Evolutionary conservation across 2,329 filamentous ascomycete genomes (phyloP).

Genomic region (Metarhizium sp.): DNA sequence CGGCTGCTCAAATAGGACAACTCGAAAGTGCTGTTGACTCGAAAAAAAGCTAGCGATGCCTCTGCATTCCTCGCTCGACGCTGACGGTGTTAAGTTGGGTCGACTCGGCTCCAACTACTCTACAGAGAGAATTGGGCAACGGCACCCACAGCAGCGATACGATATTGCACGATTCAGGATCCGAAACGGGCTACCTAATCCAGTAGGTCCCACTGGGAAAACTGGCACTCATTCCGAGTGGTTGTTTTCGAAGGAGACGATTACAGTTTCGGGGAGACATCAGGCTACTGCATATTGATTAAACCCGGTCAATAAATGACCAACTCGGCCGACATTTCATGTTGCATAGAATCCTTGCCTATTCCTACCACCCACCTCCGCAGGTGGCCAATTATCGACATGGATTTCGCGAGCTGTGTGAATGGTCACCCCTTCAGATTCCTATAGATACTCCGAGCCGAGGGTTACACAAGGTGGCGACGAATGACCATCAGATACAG

Average conservation of each 20-base stretch:
- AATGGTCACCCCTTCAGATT: neutral
- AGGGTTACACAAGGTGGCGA: neutral
- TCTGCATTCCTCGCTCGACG: too few species aligned
- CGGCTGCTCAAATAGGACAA: neutral
- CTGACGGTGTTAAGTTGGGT: neutral
- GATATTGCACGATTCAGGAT: neutral
- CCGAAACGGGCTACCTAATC: neutral
- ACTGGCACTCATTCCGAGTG: neutral
- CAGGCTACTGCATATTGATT: neutral
- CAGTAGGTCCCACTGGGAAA: neutral
- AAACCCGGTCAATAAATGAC: neutral
- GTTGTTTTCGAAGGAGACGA: neutral
- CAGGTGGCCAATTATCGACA: neutral
- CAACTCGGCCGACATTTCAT: neutral
- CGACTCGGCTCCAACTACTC: neutral
- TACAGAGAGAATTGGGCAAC: neutral
- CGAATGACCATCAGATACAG: neutral
- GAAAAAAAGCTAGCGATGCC: too few species aligned
- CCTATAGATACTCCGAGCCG: neutral
- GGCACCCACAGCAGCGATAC: neutral
- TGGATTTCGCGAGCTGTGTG: neutral
- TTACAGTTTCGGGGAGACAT: neutral
- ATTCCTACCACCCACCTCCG: neutral
- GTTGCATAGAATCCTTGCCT: neutral
- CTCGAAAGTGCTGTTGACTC: neutral